Evolutionary conservation across 2,329 filamentous ascomycete genomes (phyloP).

Genomic region (Cladosporium sp.): DNA sequence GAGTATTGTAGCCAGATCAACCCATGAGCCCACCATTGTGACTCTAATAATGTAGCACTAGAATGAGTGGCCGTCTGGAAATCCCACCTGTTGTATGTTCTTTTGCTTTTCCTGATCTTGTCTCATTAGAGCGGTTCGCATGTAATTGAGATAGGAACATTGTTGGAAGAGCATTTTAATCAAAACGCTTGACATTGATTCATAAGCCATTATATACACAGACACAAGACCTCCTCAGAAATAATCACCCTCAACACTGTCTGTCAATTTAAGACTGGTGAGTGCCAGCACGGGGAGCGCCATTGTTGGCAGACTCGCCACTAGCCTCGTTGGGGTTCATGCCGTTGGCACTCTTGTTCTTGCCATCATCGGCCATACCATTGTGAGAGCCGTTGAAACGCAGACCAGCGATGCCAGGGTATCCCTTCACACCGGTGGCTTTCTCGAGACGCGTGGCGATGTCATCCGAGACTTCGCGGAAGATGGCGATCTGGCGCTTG

Average conservation of each 20-base stretch:
- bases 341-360: conserved; percentile 48
- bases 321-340: conserved; percentile 31
- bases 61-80: too few species aligned
- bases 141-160: too few species aligned
- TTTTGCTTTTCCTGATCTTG: too few species aligned
- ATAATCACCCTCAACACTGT: background rate
- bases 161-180: background rate
- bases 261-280: too few species aligned
- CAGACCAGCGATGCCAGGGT: conserved; percentile 52
- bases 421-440: conserved; percentile 57
- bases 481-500: conserved; percentile 61
- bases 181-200: conserved; percentile 6
- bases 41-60: too few species aligned
- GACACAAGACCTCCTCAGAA: background rate
- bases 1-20: too few species aligned
- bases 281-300: conserved; percentile 43
- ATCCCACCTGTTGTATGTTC: too few species aligned
- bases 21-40: too few species aligned
- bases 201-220: conserved; percentile 12
- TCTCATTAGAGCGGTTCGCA: too few species aligned
- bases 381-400: conserved; percentile 59
- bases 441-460: conserved; percentile 57
- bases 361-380: conserved; percentile 50
- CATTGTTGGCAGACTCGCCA: conserved; percentile 39
- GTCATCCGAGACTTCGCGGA: conserved; percentile 57